Base-by-base conservation (phyloP, 2,329 filamentous ascomycete species). In the Talaromyces sp. region DNA sequence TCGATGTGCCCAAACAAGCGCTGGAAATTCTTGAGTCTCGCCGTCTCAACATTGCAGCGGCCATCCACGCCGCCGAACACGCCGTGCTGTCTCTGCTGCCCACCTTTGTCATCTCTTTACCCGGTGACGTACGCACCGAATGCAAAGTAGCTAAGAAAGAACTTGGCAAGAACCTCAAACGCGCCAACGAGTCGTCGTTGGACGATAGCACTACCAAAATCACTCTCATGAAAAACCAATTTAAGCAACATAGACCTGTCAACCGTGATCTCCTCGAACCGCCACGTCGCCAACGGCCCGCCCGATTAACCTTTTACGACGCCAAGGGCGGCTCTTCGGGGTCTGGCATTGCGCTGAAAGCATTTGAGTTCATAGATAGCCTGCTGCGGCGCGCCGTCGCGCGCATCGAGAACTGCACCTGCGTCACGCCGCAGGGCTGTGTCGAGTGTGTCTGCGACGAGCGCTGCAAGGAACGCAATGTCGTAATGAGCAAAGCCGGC, bases 41-140 rank as follows among this genome's bases (percentile, higher is more conserved):
- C 7, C 82, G 87, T 0, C 81, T 98, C 34, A 91, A 97, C 72
- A 83, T 94, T 9, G 94, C 92, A 0, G 95, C 89, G 0, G 91
- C 91, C 0, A 97, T 99, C 62, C 95, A 98, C 72, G 94, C 94
- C 0, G 94, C 95, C 2, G 92, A 98, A 76, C 95, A 99, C 73
- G 92, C 93, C 0, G 81, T 98, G 28, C 84, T 98, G 65, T 89
- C 86, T 44, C 82, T 98, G 2, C 87, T 98, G 79, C 94, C 94
- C 0, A 95, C 91, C 54, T 96, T 96, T 70, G 91, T 98, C 51
- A 87, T 97, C 68, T 91, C 87, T 67, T 89, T 93, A 79, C 92
- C 93, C 0, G 93, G 92, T 30, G 95, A 98, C 68, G 91, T 99
- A 14, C 86, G 91, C 50, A 98, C 95, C 0, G 95, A 98, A 76